phyloP scores from a whole-genome alignment of 148 eudicot genomes.

The Vaccinium corymbosum region DNA sequence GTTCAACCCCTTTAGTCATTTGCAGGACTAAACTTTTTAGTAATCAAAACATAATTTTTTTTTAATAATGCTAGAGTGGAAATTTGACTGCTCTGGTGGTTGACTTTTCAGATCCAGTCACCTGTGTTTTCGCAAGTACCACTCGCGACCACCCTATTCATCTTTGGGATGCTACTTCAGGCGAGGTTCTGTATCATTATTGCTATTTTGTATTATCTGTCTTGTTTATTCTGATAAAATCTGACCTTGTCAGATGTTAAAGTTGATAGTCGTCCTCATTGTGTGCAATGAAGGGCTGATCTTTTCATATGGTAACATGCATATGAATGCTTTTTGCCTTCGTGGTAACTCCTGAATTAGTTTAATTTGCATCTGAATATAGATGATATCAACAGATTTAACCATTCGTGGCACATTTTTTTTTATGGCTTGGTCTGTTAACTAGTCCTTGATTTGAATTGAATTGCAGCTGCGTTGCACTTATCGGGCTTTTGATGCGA shows the following conservation, averaged over 20 bases:
- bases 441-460: slow-evolving; percentile 6
- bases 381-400: neutral
- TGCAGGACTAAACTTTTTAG: neutral
- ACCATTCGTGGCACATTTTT: neutral
- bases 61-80: neutral
- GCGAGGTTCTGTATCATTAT: slow-evolving; percentile 67
- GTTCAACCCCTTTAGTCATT: slow-evolving; percentile 30
- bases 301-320: neutral
- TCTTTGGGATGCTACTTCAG: slow-evolving; percentile 94
- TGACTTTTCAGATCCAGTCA: slow-evolving; percentile 59
- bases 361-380: neutral
- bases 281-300: neutral
- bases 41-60: neutral
- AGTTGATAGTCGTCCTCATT: neutral
- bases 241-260: neutral
- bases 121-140: slow-evolving; percentile 91
- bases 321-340: neutral
- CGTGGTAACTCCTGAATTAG: neutral
- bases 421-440: neutral
- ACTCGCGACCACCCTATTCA: slow-evolving; percentile 98
- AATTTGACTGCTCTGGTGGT: slow-evolving; percentile 6
- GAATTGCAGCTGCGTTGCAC: slow-evolving; percentile 87
- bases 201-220: neutral
- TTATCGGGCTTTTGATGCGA: slow-evolving; percentile 93
- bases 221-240: neutral